phyloP scores from a whole-genome alignment of 768 basidiomycete genomes.

The Tricholoma matsutake region DNA sequence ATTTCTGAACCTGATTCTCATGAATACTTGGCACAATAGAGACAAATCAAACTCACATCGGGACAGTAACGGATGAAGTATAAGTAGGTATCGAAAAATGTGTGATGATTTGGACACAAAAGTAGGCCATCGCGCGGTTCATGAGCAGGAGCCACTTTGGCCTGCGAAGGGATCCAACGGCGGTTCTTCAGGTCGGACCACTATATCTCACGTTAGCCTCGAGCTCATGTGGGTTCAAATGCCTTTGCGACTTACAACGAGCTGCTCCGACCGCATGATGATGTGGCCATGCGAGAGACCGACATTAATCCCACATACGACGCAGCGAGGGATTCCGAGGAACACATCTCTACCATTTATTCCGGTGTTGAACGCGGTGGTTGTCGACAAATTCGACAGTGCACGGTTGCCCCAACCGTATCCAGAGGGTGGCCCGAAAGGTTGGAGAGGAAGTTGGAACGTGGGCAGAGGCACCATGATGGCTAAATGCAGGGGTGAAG shows the following conservation, averaged over 20 bases:
- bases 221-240: constrained; percentile 10
- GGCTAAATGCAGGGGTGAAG: too few relatives aligned
- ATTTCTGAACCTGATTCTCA: constrained; percentile 18
- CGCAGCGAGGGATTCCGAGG: constrained; percentile 8
- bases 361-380: constrained; percentile 17
- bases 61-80: constrained; percentile 28
- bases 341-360: constrained; percentile 18
- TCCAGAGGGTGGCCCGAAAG: constrained; percentile 15
- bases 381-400: constrained; percentile 18
- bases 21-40: constrained; percentile 14
- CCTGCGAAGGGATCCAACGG: constrained; percentile 20
- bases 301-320: neutral
- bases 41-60: constrained; percentile 19
- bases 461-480: constrained; percentile 15
- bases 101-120: constrained; percentile 17
- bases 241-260: neutral
- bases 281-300: neutral
- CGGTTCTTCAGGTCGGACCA: constrained; percentile 20
- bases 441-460: constrained; percentile 20
- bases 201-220: constrained; percentile 12
- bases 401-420: constrained; percentile 16
- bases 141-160: constrained; percentile 14
- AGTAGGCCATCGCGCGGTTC: constrained; percentile 24
- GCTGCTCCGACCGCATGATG: neutral
- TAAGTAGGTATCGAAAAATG: constrained; percentile 12